These are phyloP conservation scores for Alternaria gansuensis DNA, from an alignment of 2,329 filamentous ascomycete species.

Conservation along the genomic window DNA sequence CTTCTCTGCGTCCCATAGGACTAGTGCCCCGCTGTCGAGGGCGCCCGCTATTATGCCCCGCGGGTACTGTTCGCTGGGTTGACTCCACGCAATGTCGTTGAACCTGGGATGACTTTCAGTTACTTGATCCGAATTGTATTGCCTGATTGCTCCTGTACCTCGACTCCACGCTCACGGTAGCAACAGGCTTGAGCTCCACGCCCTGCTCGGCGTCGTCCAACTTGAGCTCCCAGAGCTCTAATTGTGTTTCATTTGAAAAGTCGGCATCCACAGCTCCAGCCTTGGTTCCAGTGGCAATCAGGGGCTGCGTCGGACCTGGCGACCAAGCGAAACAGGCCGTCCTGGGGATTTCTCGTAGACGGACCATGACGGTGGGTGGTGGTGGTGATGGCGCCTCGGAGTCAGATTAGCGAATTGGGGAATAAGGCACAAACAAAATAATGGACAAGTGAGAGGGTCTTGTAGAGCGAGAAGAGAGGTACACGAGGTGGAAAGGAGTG, in stretches of 20 bases:
- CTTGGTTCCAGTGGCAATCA: constrained; percentile 91
- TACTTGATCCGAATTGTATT: neutral
- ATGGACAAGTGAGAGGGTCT: constrained; percentile 21
- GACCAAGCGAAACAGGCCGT: constrained; percentile 99
- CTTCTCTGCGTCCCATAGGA: constrained; percentile 89
- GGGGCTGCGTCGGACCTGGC: constrained; percentile 76
- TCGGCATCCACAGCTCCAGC: constrained; percentile 95
- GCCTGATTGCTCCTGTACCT: constrained; percentile 66
- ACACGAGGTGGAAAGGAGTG: constrained; percentile 30
- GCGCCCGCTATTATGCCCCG: constrained; percentile 93
- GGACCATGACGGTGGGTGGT: constrained; percentile 74
- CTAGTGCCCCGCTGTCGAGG: constrained; percentile 90
- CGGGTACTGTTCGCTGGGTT: constrained; percentile 78
- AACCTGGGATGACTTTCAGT: constrained; percentile 68
- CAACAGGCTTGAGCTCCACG: constrained; percentile 84
- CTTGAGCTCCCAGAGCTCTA: constrained; percentile 94
- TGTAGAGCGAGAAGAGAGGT: constrained; percentile 23
- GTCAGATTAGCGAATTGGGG: constrained; percentile 36
- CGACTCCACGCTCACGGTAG: constrained; percentile 85
- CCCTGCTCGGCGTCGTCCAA: constrained; percentile 79
- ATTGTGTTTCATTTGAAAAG: constrained; percentile 95
- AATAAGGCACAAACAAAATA: constrained; percentile 32
- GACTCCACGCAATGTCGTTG: constrained; percentile 95
- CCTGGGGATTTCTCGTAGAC: constrained; percentile 93
- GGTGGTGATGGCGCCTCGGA: constrained; percentile 43